Evolutionary conservation across 805 yeast species (phyloP).

Genomic region (Spathaspora arborariae): DNA sequence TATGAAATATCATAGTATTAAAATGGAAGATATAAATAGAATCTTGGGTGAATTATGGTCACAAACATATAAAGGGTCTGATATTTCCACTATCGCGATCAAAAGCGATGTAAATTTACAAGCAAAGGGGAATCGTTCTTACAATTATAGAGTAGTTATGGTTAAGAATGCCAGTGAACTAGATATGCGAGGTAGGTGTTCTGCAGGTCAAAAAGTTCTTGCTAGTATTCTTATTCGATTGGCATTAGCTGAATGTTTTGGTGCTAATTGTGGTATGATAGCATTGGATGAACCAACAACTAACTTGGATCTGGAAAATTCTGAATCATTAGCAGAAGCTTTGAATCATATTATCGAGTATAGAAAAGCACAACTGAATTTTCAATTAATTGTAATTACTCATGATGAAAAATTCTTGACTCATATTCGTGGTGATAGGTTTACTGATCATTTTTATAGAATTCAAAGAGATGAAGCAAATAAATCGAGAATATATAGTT

Average conservation of each 20-base stretch:
- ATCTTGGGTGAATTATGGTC: slow-evolving; percentile 92
- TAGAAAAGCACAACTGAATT: slow-evolving; percentile 76
- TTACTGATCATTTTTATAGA: slow-evolving; percentile 83
- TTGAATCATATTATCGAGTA: slow-evolving; percentile 69
- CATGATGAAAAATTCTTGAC: slow-evolving; percentile 91
- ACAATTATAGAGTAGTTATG: slow-evolving; percentile 94
- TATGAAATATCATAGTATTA: slow-evolving; percentile 84
- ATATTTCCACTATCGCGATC: slow-evolving; percentile 85
- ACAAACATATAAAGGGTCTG: slow-evolving; percentile 90
- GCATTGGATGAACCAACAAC: slow-evolving; percentile 98
- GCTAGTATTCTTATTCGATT: slow-evolving; percentile 89
- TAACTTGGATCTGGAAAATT: slow-evolving; percentile 84
- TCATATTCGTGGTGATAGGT: slow-evolving; percentile 79
- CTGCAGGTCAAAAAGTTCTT: slow-evolving; percentile 95
- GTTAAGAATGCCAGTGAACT: slow-evolving; percentile 84
- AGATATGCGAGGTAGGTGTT: slow-evolving; percentile 97
- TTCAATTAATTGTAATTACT: slow-evolving; percentile 92
- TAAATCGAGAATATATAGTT: slow-evolving; percentile 63
- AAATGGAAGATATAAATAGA: slow-evolving; percentile 89
- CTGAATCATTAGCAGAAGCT: slow-evolving; percentile 81
- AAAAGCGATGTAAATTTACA: slow-evolving; percentile 67
- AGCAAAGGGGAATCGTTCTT: slow-evolving; percentile 57
- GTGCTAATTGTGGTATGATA: slow-evolving; percentile 90
- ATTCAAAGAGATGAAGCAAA: slow-evolving; percentile 79
- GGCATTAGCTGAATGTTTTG: slow-evolving; percentile 94